Percentiles rank a stretch among this genome's conserved stretches.
These are phyloP conservation scores for Fusarium guadeloupense DNA, from an alignment of 2,329 filamentous ascomycete genomes.

Conservation along the genomic window DNA sequence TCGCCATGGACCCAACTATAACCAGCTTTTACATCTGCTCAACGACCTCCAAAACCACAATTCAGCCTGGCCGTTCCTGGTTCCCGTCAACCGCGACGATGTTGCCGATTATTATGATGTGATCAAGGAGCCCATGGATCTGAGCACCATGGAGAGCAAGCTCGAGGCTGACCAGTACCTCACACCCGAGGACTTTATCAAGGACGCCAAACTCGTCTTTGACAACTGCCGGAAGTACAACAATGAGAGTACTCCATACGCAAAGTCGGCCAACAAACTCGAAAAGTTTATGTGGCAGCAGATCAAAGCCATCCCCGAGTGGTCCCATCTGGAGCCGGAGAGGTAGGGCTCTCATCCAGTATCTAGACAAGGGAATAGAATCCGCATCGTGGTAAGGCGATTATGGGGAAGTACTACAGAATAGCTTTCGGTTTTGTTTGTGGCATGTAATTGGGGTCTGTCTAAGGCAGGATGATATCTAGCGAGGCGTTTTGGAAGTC, in stretches of 20 bases:
- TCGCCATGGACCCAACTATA: conserved; percentile 95
- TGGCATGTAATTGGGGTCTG: neutral
- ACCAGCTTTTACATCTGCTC: conserved; percentile 88
- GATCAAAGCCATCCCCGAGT: conserved; percentile 91
- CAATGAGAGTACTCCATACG: conserved; percentile 92
- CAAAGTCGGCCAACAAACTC: conserved; percentile 92
- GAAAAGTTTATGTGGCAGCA: conserved; percentile 96
- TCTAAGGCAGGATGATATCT: neutral
- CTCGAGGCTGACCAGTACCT: conserved; percentile 93
- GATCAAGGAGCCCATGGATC: conserved; percentile 97
- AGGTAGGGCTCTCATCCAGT: conserved; percentile 46
- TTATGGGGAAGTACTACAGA: neutral
- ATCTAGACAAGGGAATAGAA: conserved; percentile 11
- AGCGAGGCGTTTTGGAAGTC: conserved; percentile 35
- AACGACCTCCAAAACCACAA: conserved; percentile 96
- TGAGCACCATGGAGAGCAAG: conserved; percentile 94
- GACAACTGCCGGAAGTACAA: conserved; percentile 97
- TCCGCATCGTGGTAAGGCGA: conserved; percentile 11
- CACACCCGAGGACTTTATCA: conserved; percentile 90
- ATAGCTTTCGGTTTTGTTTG: neutral
- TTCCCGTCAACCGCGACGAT: conserved; percentile 93
- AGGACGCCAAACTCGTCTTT: conserved; percentile 88
- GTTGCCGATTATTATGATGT: conserved; percentile 99
- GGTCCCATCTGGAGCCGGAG: conserved; percentile 72
- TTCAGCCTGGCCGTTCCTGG: conserved; percentile 92